Evolutionary conservation across 345 rosid genomes (phyloP).

Genomic region (Camelina laxa): DNA sequence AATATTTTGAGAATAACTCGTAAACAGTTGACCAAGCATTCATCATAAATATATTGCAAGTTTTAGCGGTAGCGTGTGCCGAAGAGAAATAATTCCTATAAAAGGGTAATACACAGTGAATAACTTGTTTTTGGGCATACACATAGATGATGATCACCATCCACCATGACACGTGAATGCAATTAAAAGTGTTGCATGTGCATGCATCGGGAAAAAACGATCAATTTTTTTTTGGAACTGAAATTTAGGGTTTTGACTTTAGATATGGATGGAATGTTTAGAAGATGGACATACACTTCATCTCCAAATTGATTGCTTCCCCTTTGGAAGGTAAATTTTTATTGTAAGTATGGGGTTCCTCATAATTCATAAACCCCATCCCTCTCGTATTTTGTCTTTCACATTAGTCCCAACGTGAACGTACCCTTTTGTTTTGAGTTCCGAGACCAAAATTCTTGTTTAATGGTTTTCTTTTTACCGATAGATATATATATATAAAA

Average conservation of each 20-base stretch:
- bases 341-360: slow-evolving; percentile 41
- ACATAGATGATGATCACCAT: slow-evolving; percentile 17
- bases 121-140: background rate
- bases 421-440: slow-evolving; percentile 39
- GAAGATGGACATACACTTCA: slow-evolving; percentile 38
- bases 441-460: slow-evolving; percentile 26
- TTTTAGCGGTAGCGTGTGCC: slow-evolving; percentile 1
- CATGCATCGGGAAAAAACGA: slow-evolving; percentile 44
- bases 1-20: background rate
- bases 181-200: slow-evolving; percentile 39
- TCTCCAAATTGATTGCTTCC: slow-evolving; percentile 39
- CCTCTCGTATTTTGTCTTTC: slow-evolving; percentile 37
- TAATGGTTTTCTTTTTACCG: background rate
- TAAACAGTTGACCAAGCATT: slow-evolving; percentile 1
- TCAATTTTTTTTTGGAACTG: slow-evolving; percentile 34
- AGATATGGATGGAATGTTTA: slow-evolving; percentile 37
- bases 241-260: slow-evolving; percentile 47
- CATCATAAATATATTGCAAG: background rate
- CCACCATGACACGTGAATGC: slow-evolving; percentile 40
- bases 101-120: slow-evolving; percentile 6
- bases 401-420: slow-evolving; percentile 41
- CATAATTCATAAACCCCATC: slow-evolving; percentile 41
- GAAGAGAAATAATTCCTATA: slow-evolving; percentile 21
- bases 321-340: slow-evolving; percentile 33
- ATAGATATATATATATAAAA: background rate